phyloP scores from a whole-genome alignment of 192 early-diverging fungal genomes.

The Gryganskiella cystojenkinii region DNA sequence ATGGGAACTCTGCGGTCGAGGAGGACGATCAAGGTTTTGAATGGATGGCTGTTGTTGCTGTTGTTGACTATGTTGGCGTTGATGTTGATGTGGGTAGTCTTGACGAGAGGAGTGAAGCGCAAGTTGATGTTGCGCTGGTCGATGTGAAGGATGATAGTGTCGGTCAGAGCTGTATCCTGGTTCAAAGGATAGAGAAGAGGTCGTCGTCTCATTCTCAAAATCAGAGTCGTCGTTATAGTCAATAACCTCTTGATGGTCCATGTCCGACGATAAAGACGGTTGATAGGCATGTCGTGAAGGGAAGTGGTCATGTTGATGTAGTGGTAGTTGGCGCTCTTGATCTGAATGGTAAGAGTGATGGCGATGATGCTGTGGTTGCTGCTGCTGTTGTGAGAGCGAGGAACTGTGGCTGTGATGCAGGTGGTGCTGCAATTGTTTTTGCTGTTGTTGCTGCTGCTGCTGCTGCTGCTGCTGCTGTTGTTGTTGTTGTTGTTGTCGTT shows the following conservation, averaged over 20 bases:
- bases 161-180: not conserved
- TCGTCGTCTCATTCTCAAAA: not conserved
- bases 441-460: not conserved
- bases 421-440: not conserved
- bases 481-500: not conserved
- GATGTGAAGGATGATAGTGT: not conserved
- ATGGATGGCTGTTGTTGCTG: not conserved
- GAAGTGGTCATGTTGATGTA: too few species aligned
- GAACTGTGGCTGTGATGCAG: too few species aligned
- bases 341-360: not conserved
- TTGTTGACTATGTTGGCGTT: not conserved
- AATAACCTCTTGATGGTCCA: constrained; percentile 1
- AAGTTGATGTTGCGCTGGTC: not conserved
- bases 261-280: too few species aligned
- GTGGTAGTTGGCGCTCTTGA: too few species aligned
- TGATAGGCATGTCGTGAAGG: too few species aligned
- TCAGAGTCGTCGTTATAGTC: constrained; percentile 8
- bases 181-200: too few species aligned
- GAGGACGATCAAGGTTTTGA: not conserved
- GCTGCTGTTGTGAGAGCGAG: not conserved
- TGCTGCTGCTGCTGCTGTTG: not conserved
- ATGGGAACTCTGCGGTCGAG: constrained; percentile 21
- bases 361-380: not conserved
- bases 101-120: too few species aligned
- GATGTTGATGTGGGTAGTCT: not conserved